A percentile compares a stretch with the other conserved stretches of the same genome.
phyloP scores from a whole-genome alignment of 2,329 filamentous ascomycete species.

The Fusarium udum region DNA sequence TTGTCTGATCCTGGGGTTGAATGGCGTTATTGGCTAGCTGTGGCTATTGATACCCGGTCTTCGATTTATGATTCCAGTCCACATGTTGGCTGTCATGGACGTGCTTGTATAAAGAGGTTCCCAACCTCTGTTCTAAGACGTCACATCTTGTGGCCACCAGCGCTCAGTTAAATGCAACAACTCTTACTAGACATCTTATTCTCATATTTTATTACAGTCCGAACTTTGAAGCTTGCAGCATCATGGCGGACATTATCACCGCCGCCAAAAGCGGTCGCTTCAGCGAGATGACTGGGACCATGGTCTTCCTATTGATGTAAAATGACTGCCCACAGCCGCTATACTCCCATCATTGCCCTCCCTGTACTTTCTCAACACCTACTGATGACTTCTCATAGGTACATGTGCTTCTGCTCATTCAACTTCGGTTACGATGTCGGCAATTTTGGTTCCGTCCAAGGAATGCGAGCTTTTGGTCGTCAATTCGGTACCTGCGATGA shows the following conservation, averaged over 20 bases:
- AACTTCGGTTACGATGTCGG: conserved; percentile 45
- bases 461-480: conserved; percentile 38
- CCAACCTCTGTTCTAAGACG: too few relatives aligned
- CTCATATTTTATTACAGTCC: too few relatives aligned
- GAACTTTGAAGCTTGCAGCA: too few relatives aligned
- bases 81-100: not conserved
- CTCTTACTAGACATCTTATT: too few relatives aligned
- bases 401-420: conserved; percentile 41
- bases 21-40: not conserved
- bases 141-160: too few relatives aligned
- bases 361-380: not conserved
- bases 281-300: not conserved
- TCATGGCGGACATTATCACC: not conserved
- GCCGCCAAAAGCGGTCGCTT: not conserved
- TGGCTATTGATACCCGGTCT: too few relatives aligned
- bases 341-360: accelerated
- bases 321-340: accelerated
- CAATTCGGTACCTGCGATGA: conserved; percentile 38
- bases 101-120: not conserved
- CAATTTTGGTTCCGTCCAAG: conserved; percentile 42
- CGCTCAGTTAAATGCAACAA: too few relatives aligned
- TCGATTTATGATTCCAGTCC: not conserved
- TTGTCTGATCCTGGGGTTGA: not conserved
- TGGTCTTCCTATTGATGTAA: not conserved
- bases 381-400: conserved; percentile 8